Base-by-base conservation (phyloP, 2,329 filamentous ascomycete species). In the Cadophora malorum region DNA sequence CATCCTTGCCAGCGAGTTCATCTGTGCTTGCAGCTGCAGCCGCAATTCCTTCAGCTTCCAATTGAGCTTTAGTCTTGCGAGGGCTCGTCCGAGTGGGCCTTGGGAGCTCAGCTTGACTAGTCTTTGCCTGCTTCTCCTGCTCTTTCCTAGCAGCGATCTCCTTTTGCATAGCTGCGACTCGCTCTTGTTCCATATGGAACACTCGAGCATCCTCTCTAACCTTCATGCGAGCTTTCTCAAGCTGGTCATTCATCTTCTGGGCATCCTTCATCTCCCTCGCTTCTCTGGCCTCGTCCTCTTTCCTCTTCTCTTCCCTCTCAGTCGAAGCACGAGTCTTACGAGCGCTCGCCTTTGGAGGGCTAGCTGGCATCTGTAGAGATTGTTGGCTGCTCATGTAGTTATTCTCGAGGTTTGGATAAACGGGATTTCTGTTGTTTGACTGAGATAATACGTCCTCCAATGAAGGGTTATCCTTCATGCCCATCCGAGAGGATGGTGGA, bases 181-280 rank as follows among this genome's bases (percentile, higher is more conserved):
- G 83, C 70, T 88, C 86, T 71, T 87, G 85, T 70, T 89, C 86
- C 71, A 86, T 81, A 75, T 82, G 87, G 70, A 86, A 87, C 3
- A 85, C 80, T 19, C 83, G 82, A 7, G 87, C 91, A 76, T 91
- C 92, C 72, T 90, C 87, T 6, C 90, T 84, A 76, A 93, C 90
- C 78, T 91, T 90, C 73, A 89, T 86, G 9, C 90, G 86, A 53
- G 85, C 87, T 74, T 89, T 91, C 71, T 91, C 88, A 3, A 86
- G 83, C 73, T 89, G 86, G 62, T 89, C 88, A 19, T 84, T 85
- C 72, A 87, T 82, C 28, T 84, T 84, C 72, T 86, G 85, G 55
- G 87, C 84, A 71, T 91, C 89, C 75, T 88, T 91, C 66, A 91
- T 78, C 60, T 86, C 84, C 75, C 88, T 91, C 70, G 89, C 86